Conservation (phyloP, 108 stramenopile genomes). For the Schizochytrium sp. region DNA sequence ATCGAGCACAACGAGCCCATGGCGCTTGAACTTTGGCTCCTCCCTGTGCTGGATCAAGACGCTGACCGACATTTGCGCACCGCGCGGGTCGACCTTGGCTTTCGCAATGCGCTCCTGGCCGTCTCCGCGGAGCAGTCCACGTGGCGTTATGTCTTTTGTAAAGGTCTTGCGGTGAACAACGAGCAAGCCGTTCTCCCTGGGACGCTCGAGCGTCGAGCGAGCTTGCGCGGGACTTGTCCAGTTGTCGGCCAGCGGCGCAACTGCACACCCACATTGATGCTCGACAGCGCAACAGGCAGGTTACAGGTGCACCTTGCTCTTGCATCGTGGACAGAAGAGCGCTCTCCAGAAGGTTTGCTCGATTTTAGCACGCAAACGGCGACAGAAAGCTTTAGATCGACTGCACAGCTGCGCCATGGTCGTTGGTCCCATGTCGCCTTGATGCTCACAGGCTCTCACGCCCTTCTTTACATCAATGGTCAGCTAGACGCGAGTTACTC, state of each 20-base stretch:
- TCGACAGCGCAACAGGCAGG: background rate
- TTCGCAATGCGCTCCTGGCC: background rate
- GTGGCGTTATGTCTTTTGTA: background rate
- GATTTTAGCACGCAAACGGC: background rate
- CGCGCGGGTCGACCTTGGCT: background rate
- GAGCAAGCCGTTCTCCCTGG: background rate
- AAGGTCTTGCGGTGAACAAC: background rate
- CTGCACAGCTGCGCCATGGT: background rate
- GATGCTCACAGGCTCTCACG: background rate
- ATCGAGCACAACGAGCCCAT: background rate
- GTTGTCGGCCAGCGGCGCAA: background rate
- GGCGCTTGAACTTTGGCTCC: background rate
- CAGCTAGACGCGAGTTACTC: background rate
- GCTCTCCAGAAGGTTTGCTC: background rate
- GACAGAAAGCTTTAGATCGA: background rate
- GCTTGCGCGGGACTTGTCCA: background rate
- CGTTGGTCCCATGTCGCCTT: background rate
- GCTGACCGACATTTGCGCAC: background rate
- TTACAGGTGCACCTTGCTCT: background rate
- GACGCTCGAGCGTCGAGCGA: background rate
- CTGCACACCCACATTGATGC: background rate
- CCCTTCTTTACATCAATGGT: background rate
- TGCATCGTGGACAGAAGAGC: background rate
- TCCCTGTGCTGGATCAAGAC: background rate
- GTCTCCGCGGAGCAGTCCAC: background rate